Conservation (phyloP, 345 rosid genomes). For the Moricandia arvensis region DNA sequence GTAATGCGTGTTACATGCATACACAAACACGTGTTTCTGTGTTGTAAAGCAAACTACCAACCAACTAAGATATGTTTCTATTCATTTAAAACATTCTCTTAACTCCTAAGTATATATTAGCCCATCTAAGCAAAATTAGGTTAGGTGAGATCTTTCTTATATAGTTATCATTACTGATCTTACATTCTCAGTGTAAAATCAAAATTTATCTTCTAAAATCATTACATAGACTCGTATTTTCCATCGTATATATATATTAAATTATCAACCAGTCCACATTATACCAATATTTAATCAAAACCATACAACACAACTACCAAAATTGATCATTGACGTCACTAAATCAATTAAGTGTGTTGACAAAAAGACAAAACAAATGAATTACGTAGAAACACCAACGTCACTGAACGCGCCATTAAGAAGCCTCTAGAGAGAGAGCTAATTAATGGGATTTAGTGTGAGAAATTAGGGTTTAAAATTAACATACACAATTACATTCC, state of each 20-base stretch:
- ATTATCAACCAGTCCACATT: neutral
- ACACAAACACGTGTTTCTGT: slow-evolving; percentile 21
- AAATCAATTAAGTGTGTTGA: neutral
- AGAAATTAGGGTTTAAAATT: slow-evolving; percentile 7
- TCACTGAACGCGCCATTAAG: slow-evolving; percentile 17
- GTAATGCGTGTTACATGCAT: neutral
- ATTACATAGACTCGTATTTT: neutral
- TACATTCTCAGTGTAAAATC: neutral
- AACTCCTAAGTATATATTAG: neutral
- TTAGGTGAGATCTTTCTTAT: slow-evolving; percentile 25
- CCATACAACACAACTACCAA: slow-evolving; percentile 3
- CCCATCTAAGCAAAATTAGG: slow-evolving; percentile 26
- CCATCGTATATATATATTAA: neutral
- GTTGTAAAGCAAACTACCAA: slow-evolving; percentile 27
- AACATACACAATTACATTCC: neutral
- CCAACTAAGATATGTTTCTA: slow-evolving; percentile 2
- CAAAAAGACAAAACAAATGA: neutral
- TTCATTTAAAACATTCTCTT: slow-evolving; percentile 17
- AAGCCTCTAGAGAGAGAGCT: neutral
- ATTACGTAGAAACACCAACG: slow-evolving; percentile 11
- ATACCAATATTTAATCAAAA: neutral
- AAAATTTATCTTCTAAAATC: neutral
- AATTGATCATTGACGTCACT: slow-evolving; percentile 9
- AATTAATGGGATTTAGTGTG: neutral
- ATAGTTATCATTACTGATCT: slow-evolving; percentile 3